Evolutionary conservation across 768 basidiomycete species (phyloP), one percentile per base, ranked within the genome.

Genomic region (Clitopilus passeckerianus): DNA sequence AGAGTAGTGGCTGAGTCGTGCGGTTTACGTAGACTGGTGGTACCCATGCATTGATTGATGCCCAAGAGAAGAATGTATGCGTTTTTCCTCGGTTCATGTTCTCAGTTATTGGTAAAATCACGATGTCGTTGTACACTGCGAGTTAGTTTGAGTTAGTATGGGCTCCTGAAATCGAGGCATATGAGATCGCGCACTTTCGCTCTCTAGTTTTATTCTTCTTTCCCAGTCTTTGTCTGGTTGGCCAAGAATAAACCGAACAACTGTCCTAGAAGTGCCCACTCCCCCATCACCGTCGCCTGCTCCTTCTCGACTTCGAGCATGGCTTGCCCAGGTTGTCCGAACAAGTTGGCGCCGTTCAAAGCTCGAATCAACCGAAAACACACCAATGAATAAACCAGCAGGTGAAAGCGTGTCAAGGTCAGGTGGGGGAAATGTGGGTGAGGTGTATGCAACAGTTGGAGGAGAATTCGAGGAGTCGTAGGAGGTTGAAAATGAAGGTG

Each of bases 21-120:
- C 77, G 74, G 63, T 81, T 75, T 64, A 72, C 71, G 68, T 88
- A 87, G 37, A 89, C 77, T 18, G 91, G 87, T 43, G 94, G 94
- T 0, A 98, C 93, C 84, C 91, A 94, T 9, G 94, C 94, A 65
- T 91, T 87, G 67, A 87, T 83, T 35, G 91, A 84, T 5, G 95
- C 93, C 96, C 96, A 98, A 14, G 85, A 84, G 77, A 95, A 98
- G 75, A 88, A 98, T 1, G 89, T 84, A 68, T 96, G 81, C 5
- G 91, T 91, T 73, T 98, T 98, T 59, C 96, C 96, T 53, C 82
- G 77, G 72, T 98, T 98, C 96, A 98, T 98, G 72, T 98, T 97
- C 75, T 98, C 96, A 9, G 83, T 68, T 46, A 88, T 86, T 24
- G 93, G 90, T 46, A 97, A 80, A 53, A 95, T 80, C 62, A 94